Base-by-base conservation (phyloP, 176 grass and related monocot species). In the Pontederia crassipes region DNA sequence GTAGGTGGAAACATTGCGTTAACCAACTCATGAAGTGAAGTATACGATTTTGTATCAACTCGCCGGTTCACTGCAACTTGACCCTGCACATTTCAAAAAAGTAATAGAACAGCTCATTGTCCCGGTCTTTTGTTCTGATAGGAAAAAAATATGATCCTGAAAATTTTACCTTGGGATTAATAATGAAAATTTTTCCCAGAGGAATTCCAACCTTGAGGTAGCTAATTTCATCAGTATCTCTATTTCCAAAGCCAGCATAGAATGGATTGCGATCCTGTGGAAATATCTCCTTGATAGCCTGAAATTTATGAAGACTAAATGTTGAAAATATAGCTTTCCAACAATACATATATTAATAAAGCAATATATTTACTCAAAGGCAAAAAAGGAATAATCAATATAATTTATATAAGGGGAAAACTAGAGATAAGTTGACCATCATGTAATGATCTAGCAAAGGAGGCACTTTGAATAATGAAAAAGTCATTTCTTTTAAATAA, bases 191-290 rank as follows among this genome's bases (percentile, higher is more conserved):
- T 64, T 90, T 96, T 20, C 92, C 92, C 28, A 90, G 78, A 54
- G 92, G 92, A 85, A 96, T 79, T 49, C 92, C 92, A 61, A 96
- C 92, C 64, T 88, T 90, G 49, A 90, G 86, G 73, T 96, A 96
- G 54, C 92, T 90, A 72, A 96, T 45, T 76, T 90, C 92, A 68
- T 96, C 83, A 49, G 92, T 96, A 65, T 90, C 83, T 85, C 92
- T 82, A 50, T 90, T 96, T 85, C 87, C 92, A 40, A 90, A 96
- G 77, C 92, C 92, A 55, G 92, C 92, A 78, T 96, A 96, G 74
- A 90, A 96, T 71, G 92, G 92, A 77, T 96, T 85, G 27, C 78
- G 71, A 76, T 90, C 92, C 29, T 66, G 69, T 75, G 87, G 92
- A 77, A 96, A 96, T 80, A 88, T 69, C 66, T 78, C 81, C 82